Evolutionary conservation across 495 filamentous ascomycete genomes (phyloP), one percentile per base, ranked within the genome.

Genomic region (Clohesyomyces aquaticus): DNA sequence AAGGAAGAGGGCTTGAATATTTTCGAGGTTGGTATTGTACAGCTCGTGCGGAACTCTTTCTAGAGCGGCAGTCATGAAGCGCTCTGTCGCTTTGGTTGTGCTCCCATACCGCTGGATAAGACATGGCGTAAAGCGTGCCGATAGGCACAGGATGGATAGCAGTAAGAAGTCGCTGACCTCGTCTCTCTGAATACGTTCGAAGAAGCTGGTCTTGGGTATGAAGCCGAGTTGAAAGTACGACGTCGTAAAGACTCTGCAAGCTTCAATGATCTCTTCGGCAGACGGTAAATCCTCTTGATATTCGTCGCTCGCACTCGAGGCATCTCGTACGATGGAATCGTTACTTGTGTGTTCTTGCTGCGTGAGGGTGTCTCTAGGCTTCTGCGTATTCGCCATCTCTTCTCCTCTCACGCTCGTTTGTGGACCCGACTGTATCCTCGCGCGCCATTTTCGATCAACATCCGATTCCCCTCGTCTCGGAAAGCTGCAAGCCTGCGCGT

Each of bases 1-100:
- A 6, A 83, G 66, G 60, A 81, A 83, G 41, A 83, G 81, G 0
- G 76, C 79, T 65, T 83, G 80, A 35, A 77, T 79, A 48, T 77
- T 72, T 59, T 83, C 80, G n/a, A 83, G 69, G 8, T 73, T 77
- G 1, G 79, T 77, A 32, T 75, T 70, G 65, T 82, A 83, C 23
- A 82, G 70, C 57, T 82, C 80, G 28, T 72, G 67, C 43, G 78
- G 65, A 1, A 80, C 80, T 2, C 80, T 69, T n/a, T 60, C 60
- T 19, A 78, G 74, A 0, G 79, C 79, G 53, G 72, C 76, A 53
- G 74, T 73, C 76, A 82, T 82, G 60, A 80, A 83, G n/a, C 72
- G 68, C 46, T 81, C 76, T 3, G 78, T 74, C 0, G 80, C 80
- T 29, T 76, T 75, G 23, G 79, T 68, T 8, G 75, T 75, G 42